phyloP scores from a whole-genome alignment of 2,329 filamentous ascomycete genomes.

The Biscogniauxia sp. region DNA sequence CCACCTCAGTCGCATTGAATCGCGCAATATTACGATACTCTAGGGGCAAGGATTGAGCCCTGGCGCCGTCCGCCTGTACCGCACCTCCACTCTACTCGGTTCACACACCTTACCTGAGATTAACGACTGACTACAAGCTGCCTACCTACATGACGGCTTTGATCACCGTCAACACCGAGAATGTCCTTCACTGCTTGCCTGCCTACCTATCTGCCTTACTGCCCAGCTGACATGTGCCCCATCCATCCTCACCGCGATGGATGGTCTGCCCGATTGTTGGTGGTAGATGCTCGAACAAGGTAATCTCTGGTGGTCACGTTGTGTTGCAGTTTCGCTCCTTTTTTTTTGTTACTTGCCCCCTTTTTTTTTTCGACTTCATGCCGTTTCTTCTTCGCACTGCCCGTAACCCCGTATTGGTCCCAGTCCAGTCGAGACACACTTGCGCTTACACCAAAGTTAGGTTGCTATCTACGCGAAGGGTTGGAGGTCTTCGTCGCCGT shows the following conservation, averaged over 20 bases:
- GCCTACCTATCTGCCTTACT: too few species aligned
- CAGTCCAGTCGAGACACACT: constrained; percentile 7
- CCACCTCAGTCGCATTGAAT: constrained; percentile 35
- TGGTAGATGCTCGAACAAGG: constrained; percentile 6
- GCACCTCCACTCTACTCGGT: neutral
- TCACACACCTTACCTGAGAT: neutral
- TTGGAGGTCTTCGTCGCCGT: constrained; percentile 1
- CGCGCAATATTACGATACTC: constrained; percentile 37
- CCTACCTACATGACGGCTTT: neutral
- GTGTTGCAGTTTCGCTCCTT: constrained; percentile 10
- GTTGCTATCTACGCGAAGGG: constrained; percentile 3
- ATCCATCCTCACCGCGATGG: neutral
- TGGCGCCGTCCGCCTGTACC: neutral
- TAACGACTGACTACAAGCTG: neutral
- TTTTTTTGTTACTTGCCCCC: constrained; percentile 9
- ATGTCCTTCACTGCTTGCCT: neutral
- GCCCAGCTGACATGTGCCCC: neutral
- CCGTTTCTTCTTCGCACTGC: constrained; percentile 2
- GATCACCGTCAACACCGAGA: neutral
- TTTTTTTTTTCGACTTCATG: neutral
- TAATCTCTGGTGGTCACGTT: constrained; percentile 1
- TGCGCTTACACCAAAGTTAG: constrained; percentile 20
- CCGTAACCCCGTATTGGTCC: constrained; percentile 1
- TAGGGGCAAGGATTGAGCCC: constrained; percentile 4
- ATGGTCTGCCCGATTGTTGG: neutral